Percentiles rank a stretch among this genome's conserved stretches.
phyloP scores from a whole-genome alignment of 306 rosid genomes.

The Quercus engelmannii region DNA sequence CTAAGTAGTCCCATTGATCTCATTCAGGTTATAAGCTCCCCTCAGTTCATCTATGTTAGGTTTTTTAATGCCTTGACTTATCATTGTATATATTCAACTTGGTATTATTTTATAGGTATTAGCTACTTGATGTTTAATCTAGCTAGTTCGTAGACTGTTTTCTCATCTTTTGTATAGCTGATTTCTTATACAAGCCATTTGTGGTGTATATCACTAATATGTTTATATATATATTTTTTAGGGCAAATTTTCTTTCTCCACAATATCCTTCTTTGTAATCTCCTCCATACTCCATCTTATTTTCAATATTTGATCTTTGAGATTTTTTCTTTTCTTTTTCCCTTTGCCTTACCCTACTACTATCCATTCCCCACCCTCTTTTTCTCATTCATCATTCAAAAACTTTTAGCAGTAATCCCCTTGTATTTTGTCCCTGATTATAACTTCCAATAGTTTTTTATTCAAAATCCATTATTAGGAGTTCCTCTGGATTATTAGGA shows the following conservation, averaged over 20 bases:
- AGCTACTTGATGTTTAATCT: background rate
- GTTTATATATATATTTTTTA: background rate
- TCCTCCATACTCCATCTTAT: too few relatives aligned
- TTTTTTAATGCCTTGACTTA: background rate
- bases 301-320: too few relatives aligned
- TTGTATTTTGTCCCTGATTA: too few relatives aligned
- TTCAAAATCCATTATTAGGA: too few relatives aligned
- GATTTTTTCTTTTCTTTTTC: too few relatives aligned
- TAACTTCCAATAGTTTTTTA: too few relatives aligned
- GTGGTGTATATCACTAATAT: background rate
- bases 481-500: too few relatives aligned
- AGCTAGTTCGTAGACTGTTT: background rate
- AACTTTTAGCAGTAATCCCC: too few relatives aligned
- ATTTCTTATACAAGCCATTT: background rate
- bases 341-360: too few relatives aligned
- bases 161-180: background rate
- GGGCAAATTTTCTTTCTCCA: background rate
- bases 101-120: background rate
- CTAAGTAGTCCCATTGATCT: background rate
- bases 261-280: background rate
- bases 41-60: background rate
- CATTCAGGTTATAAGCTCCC: background rate
- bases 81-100: background rate
- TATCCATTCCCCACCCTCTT: too few relatives aligned
- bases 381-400: too few relatives aligned